phyloP scores from a whole-genome alignment of 441 rosid species.

The Macaranga tanarius region DNA sequence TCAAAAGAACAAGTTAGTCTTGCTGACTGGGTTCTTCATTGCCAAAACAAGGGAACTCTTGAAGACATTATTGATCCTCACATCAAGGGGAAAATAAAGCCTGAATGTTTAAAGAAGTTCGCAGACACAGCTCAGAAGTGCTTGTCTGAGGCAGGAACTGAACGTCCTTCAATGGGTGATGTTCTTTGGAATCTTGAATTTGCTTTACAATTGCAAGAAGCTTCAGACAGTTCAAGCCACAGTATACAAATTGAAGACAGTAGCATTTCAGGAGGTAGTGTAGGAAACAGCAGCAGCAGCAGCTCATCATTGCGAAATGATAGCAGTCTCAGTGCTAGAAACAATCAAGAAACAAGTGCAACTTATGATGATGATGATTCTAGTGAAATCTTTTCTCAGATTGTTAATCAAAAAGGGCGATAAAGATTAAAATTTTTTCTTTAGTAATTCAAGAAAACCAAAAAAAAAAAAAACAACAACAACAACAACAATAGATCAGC shows the following conservation, averaged over 20 bases:
- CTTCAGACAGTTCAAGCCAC: constrained; percentile 22
- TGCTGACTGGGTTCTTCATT: constrained; percentile 61
- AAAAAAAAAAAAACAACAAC: too few species aligned
- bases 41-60: constrained; percentile 44
- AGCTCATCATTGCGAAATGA: constrained; percentile 11
- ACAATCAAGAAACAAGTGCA: constrained; percentile 26
- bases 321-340: constrained; percentile 17
- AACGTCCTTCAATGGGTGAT: constrained; percentile 78
- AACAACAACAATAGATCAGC: too few species aligned
- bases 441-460: too few species aligned
- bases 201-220: constrained; percentile 60
- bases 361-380: constrained; percentile 22
- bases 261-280: constrained; percentile 26
- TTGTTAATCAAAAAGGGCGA: constrained; percentile 61
- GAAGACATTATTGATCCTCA: constrained; percentile 57
- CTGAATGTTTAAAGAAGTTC: constrained; percentile 58
- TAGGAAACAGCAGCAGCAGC: constrained; percentile 6
- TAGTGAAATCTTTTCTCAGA: constrained; percentile 43
- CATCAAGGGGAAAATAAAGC: constrained; percentile 47
- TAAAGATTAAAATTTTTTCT: constrained; percentile 20
- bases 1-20: constrained; percentile 70
- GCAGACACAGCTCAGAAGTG: constrained; percentile 66
- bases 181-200: constrained; percentile 72
- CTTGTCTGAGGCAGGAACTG: constrained; percentile 47
- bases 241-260: constrained; percentile 1